Evolutionary conservation across 768 basidiomycete species (phyloP), one percentile per base, ranked within the genome.

Genomic region (Botryobasidium botryosum): DNA sequence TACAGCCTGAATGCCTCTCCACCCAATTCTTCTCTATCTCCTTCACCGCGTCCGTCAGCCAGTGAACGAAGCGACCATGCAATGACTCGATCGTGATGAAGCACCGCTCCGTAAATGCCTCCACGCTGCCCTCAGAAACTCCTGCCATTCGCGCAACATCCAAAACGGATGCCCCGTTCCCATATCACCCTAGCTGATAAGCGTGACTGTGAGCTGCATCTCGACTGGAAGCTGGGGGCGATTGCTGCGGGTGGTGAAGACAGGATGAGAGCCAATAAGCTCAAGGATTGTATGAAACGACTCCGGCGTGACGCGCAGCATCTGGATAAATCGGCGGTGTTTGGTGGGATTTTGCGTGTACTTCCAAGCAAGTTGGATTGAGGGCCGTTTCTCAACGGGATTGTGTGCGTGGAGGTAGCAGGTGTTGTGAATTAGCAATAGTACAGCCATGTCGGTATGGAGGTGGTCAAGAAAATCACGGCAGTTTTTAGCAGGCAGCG

Each of bases 21-120:
- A 65, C 56, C 63, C 61, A 65, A 12, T 25, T 8, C 50, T 65
- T 64, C 36, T 64, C 61, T 1, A 17, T 31, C 32, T 62, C 63
- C 46, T 61, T 63, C 42, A 63, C 62, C 36, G 50, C 60, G 4
- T 48, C 20, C 27, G 58, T 59, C 2, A 60, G 48, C 1, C 31
- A 45, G 5, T 56, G 49, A 1, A 64, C 56, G 57, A 61, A 62
- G 0, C 39, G 40, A 28, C 60, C 53, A 50, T 63, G 60, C 2
- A 64, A 50, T 1, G 52, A 48, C 29, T 57, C 54, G 35, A 66
- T 59, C 2, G 60, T 61, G 12, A 43, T 47, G 35, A 64, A 56
- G 35, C 56, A 57, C 0, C 56, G 53, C 3, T 57, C 36, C 7
- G 61, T 62, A 33, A 49, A 64, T 3, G 50, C 46, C 27, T 56